phyloP scores from a whole-genome alignment of 805 yeast genomes.

The Saccharomycopsis sp. region DNA sequence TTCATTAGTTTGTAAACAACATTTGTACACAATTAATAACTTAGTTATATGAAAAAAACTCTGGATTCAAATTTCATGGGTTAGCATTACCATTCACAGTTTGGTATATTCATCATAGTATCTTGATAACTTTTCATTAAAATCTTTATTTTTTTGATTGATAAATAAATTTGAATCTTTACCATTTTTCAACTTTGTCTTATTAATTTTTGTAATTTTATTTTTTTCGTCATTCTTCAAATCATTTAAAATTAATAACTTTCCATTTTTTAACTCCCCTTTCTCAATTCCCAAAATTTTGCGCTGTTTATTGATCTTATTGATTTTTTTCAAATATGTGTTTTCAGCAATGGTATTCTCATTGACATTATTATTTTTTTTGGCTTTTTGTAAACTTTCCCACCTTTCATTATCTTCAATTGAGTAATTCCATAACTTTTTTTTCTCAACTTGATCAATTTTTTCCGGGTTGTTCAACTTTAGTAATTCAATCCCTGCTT shows the following conservation, averaged over 20 bases:
- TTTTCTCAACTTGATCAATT: conserved; percentile 26
- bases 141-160: conserved; percentile 64
- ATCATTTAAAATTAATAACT: conserved; percentile 20
- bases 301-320: conserved; percentile 36
- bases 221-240: conserved; percentile 20
- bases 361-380: conserved; percentile 29
- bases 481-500: conserved; percentile 7
- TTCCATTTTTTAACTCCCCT: conserved; percentile 10
- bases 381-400: conserved; percentile 34
- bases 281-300: too few species aligned
- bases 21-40: too few species aligned
- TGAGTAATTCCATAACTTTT: conserved; percentile 43
- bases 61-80: too few species aligned
- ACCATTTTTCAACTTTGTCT: conserved; percentile 25
- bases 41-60: too few species aligned
- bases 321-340: conserved; percentile 38
- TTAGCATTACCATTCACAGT: too few species aligned
- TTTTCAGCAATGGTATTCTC: conserved; percentile 21
- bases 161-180: conserved; percentile 31
- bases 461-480: conserved; percentile 1
- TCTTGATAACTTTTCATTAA: conserved; percentile 57
- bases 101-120: conserved; percentile 33
- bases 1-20: too few species aligned
- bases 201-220: conserved; percentile 31
- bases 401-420: conserved; percentile 57